Percentiles rank a stretch among this genome's conserved stretches.
phyloP scores from a whole-genome alignment of 2,329 filamentous ascomycete species.

The Paecilomyces sp. region DNA sequence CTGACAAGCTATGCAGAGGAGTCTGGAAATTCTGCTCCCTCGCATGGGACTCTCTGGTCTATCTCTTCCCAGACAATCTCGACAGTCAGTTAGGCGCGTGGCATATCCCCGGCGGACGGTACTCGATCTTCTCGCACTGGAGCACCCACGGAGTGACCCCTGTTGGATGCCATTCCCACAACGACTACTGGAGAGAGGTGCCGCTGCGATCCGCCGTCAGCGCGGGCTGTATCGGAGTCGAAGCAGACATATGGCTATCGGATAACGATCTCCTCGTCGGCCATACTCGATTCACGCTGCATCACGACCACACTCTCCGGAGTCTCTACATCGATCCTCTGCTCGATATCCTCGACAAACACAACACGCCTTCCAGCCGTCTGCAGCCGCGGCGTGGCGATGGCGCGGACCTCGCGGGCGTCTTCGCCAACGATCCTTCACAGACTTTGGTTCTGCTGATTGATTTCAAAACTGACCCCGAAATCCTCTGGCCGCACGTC shows the following conservation, averaged over 20 bases:
- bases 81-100: slow-evolving; percentile 6
- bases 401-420: slow-evolving; percentile 34
- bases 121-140: slow-evolving; percentile 1
- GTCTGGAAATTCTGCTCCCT: slow-evolving; percentile 4
- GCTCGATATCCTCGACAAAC: slow-evolving; percentile 48
- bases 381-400: not conserved
- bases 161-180: slow-evolving; percentile 31
- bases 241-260: slow-evolving; percentile 40
- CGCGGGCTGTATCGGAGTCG: slow-evolving; percentile 36
- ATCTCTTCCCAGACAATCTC: slow-evolving; percentile 7
- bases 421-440: slow-evolving; percentile 48
- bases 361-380: slow-evolving; percentile 35
- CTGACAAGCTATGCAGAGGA: not conserved
- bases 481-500: slow-evolving; percentile 18
- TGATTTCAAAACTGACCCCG: slow-evolving; percentile 59
- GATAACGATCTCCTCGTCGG: slow-evolving; percentile 55
- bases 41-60: not conserved
- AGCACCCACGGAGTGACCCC: slow-evolving; percentile 5
- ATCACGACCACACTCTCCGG: slow-evolving; percentile 13
- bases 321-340: slow-evolving; percentile 61
- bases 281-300: slow-evolving; percentile 50
- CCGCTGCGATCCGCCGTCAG: slow-evolving; percentile 33
- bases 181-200: slow-evolving; percentile 36
- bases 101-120: slow-evolving; percentile 1
- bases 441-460: slow-evolving; percentile 58